Conservation (phyloP, 1,139 yeast species). For the Oligophagozyma castellii region DNA sequence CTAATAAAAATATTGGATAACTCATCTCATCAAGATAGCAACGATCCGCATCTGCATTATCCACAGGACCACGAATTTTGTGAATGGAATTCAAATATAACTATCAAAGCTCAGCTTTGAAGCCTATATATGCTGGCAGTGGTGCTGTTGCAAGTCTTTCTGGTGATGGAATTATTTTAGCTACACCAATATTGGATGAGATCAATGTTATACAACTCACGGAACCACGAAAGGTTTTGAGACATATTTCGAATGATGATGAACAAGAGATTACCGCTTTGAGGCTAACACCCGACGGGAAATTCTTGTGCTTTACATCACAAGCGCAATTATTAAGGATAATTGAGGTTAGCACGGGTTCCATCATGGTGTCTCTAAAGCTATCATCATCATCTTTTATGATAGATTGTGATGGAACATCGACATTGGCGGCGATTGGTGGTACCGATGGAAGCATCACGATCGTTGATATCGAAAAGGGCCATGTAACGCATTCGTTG, state of each 20-base stretch:
- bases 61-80: too few species aligned
- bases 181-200: slow-evolving; percentile 71
- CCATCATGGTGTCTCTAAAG: slow-evolving; percentile 40
- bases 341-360: slow-evolving; percentile 31
- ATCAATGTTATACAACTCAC: slow-evolving; percentile 52
- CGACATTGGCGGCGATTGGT: slow-evolving; percentile 83
- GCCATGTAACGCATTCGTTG: slow-evolving; percentile 76
- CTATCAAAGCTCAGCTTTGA: slow-evolving; percentile 34
- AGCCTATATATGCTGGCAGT: slow-evolving; percentile 71
- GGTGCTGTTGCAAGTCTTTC: slow-evolving; percentile 64
- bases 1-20: neutral
- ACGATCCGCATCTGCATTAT: too few species aligned
- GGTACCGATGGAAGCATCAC: slow-evolving; percentile 88
- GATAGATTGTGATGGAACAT: slow-evolving; percentile 62
- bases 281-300: slow-evolving; percentile 64
- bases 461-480: slow-evolving; percentile 87
- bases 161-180: slow-evolving; percentile 51
- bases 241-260: slow-evolving; percentile 70
- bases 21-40: too few species aligned
- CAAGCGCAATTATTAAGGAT: slow-evolving; percentile 74
- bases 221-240: slow-evolving; percentile 34
- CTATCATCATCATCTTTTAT: slow-evolving; percentile 73
- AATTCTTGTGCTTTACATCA: slow-evolving; percentile 55
- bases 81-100: neutral
- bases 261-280: slow-evolving; percentile 61